Percentiles rank a stretch among this genome's conserved stretches.
Conservation (phyloP, 306 rosid genomes). For the Quercus ilex region DNA sequence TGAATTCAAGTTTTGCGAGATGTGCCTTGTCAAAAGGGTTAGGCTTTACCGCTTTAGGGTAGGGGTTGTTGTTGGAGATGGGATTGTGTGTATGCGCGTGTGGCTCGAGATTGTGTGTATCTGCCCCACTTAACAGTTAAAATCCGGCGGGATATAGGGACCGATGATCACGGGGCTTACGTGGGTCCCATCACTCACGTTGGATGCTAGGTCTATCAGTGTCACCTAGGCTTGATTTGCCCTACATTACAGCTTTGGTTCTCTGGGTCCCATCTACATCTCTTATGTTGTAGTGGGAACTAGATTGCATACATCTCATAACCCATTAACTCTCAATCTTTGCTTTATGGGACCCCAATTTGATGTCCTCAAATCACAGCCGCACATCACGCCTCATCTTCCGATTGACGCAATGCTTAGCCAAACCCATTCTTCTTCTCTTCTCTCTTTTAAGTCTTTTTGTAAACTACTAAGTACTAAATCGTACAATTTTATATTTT, state of each 20-base stretch:
- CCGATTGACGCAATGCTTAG: slow-evolving; percentile 21
- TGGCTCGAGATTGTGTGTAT: slow-evolving; percentile 53
- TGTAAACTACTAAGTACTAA: neutral
- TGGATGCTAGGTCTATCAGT: slow-evolving; percentile 27
- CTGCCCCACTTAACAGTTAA: slow-evolving; percentile 34
- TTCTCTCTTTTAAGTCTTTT: neutral
- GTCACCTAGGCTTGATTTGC: slow-evolving; percentile 19
- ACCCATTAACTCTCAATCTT: slow-evolving; percentile 17
- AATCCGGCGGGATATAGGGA: slow-evolving; percentile 25
- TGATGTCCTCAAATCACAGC: slow-evolving; percentile 38
- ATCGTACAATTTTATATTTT: neutral
- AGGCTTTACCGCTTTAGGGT: no score
- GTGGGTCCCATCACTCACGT: slow-evolving; percentile 39
- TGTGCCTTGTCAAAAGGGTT: no score
- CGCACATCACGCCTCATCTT: slow-evolving; percentile 52
- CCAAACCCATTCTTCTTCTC: neutral
- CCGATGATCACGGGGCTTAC: slow-evolving; percentile 59
- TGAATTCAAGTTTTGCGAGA: no score
- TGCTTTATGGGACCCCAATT: slow-evolving; percentile 12
- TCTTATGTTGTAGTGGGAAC: neutral
- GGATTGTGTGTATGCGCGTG: slow-evolving; percentile 26
- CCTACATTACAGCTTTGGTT: neutral
- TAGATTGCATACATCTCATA: slow-evolving; percentile 1
- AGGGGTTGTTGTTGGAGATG: no score
- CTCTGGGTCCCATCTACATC: neutral